phyloP scores from a whole-genome alignment of 352 stramenopile species.

The Pythium sp. region DNA sequence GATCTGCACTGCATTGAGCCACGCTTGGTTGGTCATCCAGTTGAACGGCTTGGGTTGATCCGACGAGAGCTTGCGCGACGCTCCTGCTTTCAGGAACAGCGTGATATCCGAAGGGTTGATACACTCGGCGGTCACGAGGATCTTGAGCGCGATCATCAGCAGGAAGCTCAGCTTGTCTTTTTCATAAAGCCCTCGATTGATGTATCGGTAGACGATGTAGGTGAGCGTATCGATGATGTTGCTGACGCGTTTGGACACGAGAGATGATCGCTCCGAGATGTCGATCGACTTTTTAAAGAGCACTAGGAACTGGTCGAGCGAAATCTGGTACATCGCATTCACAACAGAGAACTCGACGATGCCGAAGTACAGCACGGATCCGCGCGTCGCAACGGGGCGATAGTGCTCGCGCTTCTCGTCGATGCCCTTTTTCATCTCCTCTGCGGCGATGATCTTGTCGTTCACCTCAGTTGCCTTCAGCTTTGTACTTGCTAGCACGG shows the following conservation, averaged over 20 bases:
- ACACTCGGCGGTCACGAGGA: slow-evolving; percentile 65
- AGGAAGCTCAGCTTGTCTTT: slow-evolving; percentile 74
- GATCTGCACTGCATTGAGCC: slow-evolving; percentile 74
- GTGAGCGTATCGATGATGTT: slow-evolving; percentile 89
- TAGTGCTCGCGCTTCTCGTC: slow-evolving; percentile 92
- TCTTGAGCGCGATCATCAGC: slow-evolving; percentile 68
- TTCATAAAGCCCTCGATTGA: slow-evolving; percentile 77
- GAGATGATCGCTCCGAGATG: slow-evolving; percentile 65
- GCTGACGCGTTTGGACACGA: slow-evolving; percentile 83
- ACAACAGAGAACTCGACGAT: slow-evolving; percentile 86
- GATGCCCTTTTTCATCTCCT: slow-evolving; percentile 86
- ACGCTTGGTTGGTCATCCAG: slow-evolving; percentile 64
- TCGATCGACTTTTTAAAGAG: slow-evolving; percentile 87
- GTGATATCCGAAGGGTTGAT: slow-evolving; percentile 56
- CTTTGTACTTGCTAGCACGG: slow-evolving; percentile 86
- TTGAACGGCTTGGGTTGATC: slow-evolving; percentile 72
- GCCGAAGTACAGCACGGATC: slow-evolving; percentile 87
- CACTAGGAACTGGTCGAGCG: slow-evolving; percentile 87
- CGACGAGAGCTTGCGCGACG: slow-evolving; percentile 51
- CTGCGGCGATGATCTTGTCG: slow-evolving; percentile 86
- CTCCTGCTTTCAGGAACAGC: slow-evolving; percentile 70
- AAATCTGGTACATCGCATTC: slow-evolving; percentile 92
- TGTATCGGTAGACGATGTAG: slow-evolving; percentile 71
- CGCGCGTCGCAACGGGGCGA: slow-evolving; percentile 83
- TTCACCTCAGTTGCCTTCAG: slow-evolving; percentile 89